Percentiles rank a stretch among this genome's conserved stretches.
Evolutionary conservation across 495 filamentous ascomycete genomes (phyloP).

Genomic region (Trichoderma gamsii): DNA sequence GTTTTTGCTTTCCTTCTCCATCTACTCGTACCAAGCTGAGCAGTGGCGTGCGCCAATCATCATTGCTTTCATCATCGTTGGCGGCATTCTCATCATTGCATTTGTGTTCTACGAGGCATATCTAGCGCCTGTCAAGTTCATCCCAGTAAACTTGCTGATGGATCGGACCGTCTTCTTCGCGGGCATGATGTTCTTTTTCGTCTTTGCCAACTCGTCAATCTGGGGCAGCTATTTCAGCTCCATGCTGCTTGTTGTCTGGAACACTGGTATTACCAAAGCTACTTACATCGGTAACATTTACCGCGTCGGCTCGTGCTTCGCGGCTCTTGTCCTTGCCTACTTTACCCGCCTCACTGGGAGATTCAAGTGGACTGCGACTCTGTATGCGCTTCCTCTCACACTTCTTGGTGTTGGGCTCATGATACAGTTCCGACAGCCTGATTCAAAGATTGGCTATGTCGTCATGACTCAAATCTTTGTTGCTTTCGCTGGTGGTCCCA

Average conservation of each 20-base stretch:
- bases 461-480: conserved; percentile 66
- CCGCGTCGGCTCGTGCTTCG: conserved; percentile 38
- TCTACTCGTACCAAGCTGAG: conserved; percentile 43
- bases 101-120: conserved; percentile 54
- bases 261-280: conserved; percentile 43
- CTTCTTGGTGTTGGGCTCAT: conserved; percentile 56
- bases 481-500: conserved; percentile 45
- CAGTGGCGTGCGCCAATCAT: conserved; percentile 47
- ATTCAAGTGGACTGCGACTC: conserved; percentile 39
- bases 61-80: conserved; percentile 53
- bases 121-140: conserved; percentile 49
- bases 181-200: conserved; percentile 42
- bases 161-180: conserved; percentile 57
- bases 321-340: conserved; percentile 40
- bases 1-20: conserved; percentile 57
- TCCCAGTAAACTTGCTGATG: conserved; percentile 51
- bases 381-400: conserved; percentile 49
- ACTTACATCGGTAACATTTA: conserved; percentile 45
- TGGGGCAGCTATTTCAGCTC: conserved; percentile 55
- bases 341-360: conserved; percentile 42
- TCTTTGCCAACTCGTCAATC: conserved; percentile 56
- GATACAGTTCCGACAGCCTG: conserved; percentile 54
- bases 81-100: conserved; percentile 44
- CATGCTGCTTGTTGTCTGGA: conserved; percentile 56
- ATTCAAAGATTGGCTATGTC: conserved; percentile 48